Evolutionary conservation across 225 moss, liverwort and hornwort species (phyloP).

Genomic region (Climacium dendroides): DNA sequence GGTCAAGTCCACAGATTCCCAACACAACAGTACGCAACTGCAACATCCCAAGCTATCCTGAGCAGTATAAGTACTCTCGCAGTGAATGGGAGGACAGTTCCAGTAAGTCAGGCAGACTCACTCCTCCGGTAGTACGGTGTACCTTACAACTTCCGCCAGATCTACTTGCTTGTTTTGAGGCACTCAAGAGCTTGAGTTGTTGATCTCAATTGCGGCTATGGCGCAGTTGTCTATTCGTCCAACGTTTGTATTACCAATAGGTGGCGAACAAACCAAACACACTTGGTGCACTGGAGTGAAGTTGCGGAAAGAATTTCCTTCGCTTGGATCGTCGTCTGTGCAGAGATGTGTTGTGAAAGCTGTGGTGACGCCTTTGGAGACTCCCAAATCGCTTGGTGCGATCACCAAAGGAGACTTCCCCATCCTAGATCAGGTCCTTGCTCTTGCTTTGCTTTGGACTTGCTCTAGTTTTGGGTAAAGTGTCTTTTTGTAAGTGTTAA

Average conservation of each 20-base stretch:
- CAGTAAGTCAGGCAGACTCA: background rate
- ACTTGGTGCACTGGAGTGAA: background rate
- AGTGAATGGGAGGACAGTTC: background rate
- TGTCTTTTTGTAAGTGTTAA: background rate
- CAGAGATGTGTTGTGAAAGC: background rate
- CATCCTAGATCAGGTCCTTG: conserved; percentile 43
- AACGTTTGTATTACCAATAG: background rate
- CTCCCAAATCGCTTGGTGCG: conserved; percentile 24
- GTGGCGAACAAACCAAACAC: background rate
- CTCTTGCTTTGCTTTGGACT: background rate
- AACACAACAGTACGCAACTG: background rate
- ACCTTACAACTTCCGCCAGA: background rate
- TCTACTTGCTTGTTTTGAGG: background rate
- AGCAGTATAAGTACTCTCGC: too few species aligned
- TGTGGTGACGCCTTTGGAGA: background rate
- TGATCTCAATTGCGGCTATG: background rate
- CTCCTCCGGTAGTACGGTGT: too few species aligned
- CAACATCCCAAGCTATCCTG: too few species aligned
- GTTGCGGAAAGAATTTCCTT: background rate
- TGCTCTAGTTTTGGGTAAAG: background rate
- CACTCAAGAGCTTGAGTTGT: background rate
- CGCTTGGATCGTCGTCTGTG: background rate
- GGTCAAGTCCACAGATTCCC: too few species aligned
- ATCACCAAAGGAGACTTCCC: conserved; percentile 62
- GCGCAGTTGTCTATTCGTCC: background rate